Conservation (phyloP, 2,329 filamentous ascomycete genomes). For the Monilinia fructicola region DNA sequence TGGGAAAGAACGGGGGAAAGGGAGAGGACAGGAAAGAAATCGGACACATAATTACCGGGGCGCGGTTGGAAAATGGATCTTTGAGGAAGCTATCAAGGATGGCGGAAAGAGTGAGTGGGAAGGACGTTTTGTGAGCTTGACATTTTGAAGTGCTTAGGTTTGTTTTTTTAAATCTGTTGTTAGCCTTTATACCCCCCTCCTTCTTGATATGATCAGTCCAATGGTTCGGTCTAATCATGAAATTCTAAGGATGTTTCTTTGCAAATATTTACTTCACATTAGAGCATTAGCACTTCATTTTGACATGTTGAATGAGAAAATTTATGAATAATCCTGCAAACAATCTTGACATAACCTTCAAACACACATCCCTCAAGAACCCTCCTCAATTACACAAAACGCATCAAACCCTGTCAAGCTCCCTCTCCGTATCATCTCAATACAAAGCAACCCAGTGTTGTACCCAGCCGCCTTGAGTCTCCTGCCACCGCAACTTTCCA, state of each 20-base stretch:
- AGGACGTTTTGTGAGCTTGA: slow-evolving; percentile 11
- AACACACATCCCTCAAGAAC: too few species aligned
- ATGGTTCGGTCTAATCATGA: background rate
- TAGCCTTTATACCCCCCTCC: background rate
- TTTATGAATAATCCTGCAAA: background rate
- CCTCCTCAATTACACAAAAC: background rate
- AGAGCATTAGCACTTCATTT: background rate
- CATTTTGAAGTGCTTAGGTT: background rate
- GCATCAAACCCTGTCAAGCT: background rate
- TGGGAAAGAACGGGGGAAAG: background rate
- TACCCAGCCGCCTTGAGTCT: background rate
- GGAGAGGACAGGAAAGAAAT: background rate
- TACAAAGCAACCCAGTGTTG: background rate
- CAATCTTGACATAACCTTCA: background rate
- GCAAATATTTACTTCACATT: background rate
- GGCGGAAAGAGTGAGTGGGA: slow-evolving; percentile 5
- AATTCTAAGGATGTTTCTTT: background rate
- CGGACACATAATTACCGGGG: background rate
- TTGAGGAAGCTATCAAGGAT: slow-evolving; percentile 2
- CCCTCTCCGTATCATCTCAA: background rate
- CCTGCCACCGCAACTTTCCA: background rate
- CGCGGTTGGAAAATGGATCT: background rate
- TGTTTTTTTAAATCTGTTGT: background rate
- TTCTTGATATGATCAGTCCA: background rate
- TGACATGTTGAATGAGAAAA: too few species aligned